phyloP scores from a whole-genome alignment of 2,329 filamentous ascomycete genomes.

The Diaporthe vexans region DNA sequence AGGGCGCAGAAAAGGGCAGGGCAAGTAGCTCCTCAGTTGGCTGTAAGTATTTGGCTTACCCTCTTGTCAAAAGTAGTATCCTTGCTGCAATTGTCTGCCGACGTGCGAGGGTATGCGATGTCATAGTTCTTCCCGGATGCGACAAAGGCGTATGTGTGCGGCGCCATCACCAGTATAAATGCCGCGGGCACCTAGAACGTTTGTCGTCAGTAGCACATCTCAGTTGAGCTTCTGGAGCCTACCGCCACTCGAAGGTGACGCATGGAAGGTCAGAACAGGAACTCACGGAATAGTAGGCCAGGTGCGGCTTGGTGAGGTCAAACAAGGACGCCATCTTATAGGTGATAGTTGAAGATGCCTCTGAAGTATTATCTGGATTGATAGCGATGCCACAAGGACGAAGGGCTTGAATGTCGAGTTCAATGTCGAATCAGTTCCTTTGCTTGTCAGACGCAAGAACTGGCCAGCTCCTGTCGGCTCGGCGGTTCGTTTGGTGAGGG shows the following conservation, averaged over 20 bases:
- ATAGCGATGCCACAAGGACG: background rate
- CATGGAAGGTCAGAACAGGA: too few species aligned
- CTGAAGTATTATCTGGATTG: background rate
- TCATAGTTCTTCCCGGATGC: conserved; percentile 54
- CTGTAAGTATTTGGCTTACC: conserved; percentile 2
- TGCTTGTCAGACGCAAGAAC: background rate
- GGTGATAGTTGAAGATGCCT: too few species aligned
- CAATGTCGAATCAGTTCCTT: background rate
- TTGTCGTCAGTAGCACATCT: conserved; percentile 2
- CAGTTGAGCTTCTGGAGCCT: background rate
- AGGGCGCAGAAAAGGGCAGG: background rate
- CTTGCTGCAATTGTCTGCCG: conserved; percentile 50
- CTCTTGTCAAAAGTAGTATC: conserved; percentile 51
- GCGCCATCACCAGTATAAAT: conserved; percentile 52
- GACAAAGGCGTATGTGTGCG: conserved; percentile 52
- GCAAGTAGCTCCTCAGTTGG: background rate
- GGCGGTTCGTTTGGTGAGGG: background rate
- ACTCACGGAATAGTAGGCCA: conserved; percentile 48
- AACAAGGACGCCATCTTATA: conserved; percentile 45
- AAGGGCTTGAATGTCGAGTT: background rate
- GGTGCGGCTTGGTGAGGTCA: conserved; percentile 45
- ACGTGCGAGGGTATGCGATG: conserved; percentile 55
- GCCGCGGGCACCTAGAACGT: conserved; percentile 57
- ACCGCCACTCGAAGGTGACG: background rate
- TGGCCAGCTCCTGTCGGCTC: background rate